Percentiles rank a stretch among this genome's conserved stretches.
Conservation (phyloP, 2,329 filamentous ascomycete species). For the Talaromyces sp. region DNA sequence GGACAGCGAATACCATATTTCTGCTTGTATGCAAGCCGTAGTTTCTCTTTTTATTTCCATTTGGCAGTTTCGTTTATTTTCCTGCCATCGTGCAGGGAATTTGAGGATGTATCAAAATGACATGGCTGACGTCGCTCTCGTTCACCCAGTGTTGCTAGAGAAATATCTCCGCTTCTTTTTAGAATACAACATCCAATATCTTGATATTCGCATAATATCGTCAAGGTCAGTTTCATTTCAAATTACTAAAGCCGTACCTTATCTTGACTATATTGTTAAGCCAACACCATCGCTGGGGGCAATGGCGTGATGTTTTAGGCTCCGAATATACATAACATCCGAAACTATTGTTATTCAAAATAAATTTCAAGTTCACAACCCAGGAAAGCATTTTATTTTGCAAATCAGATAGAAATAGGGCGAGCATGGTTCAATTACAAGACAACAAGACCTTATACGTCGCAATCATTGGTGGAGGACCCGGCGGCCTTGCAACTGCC, state of each 20-base stretch:
- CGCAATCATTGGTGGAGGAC: constrained; percentile 44
- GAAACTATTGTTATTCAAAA: neutral
- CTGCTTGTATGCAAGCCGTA: too few relatives aligned
- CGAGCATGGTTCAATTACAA: neutral
- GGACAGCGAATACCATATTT: too few relatives aligned
- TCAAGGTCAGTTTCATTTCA: neutral
- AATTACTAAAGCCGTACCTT: neutral
- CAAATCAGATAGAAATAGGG: neutral
- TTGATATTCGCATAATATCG: too few relatives aligned
- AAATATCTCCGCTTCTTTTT: too few relatives aligned
- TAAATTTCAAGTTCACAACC: neutral
- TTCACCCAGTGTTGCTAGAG: too few relatives aligned
- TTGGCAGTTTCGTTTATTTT: too few relatives aligned
- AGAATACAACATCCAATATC: too few relatives aligned
- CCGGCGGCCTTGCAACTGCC: constrained; percentile 44
- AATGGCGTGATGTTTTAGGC: constrained; percentile 11
- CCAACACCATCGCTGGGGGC: constrained; percentile 9
- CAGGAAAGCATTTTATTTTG: too few relatives aligned
- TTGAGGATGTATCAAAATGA: too few relatives aligned
- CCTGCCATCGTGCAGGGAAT: too few relatives aligned
- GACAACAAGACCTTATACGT: constrained; percentile 24
- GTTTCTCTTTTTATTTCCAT: too few relatives aligned
- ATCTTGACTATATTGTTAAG: neutral
- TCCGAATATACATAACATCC: neutral
- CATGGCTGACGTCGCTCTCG: too few relatives aligned